Evolutionary conservation across 2,329 filamentous ascomycete species (phyloP).

Genomic region (Hypocreales sp.): DNA sequence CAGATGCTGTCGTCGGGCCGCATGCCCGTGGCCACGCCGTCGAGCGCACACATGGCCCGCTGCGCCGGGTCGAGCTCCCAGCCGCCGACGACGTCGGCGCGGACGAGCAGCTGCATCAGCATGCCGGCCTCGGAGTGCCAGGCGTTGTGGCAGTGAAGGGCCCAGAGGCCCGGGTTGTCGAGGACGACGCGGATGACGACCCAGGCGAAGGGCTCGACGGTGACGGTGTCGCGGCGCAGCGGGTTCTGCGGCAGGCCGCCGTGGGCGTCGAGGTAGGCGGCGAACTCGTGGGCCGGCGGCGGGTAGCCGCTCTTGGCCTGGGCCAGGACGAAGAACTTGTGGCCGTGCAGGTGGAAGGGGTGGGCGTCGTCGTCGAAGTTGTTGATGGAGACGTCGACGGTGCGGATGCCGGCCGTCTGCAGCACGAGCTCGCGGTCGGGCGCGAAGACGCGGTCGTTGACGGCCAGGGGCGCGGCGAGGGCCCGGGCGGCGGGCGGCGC

Average conservation of each 20-base stretch:
- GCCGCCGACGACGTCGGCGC: slow-evolving; percentile 10
- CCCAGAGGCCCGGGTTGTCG: slow-evolving; percentile 43
- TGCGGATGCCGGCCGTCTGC: slow-evolving; percentile 33
- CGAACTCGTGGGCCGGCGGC: slow-evolving; percentile 10
- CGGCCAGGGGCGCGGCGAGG: slow-evolving; percentile 6
- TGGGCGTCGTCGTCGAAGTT: slow-evolving; percentile 35
- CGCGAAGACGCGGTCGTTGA: slow-evolving; percentile 15
- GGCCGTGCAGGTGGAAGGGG: slow-evolving; percentile 41
- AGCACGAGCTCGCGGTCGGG: slow-evolving; percentile 23
- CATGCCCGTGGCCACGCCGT: slow-evolving; percentile 15
- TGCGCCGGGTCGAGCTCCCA: slow-evolving; percentile 11
- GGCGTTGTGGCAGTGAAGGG: slow-evolving; percentile 41
- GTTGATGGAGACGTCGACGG: slow-evolving; percentile 43
- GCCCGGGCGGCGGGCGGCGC: slow-evolving; percentile 5
- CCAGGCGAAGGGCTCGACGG: slow-evolving; percentile 38
- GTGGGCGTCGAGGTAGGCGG: slow-evolving; percentile 8
- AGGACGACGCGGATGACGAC: slow-evolving; percentile 35
- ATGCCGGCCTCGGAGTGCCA: slow-evolving; percentile 45
- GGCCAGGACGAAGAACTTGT: slow-evolving; percentile 33
- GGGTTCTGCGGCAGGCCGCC: slow-evolving; percentile 14
- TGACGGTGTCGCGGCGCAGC: slow-evolving; percentile 26
- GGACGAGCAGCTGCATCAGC: slow-evolving; percentile 38
- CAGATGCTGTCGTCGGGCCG: slow-evolving; percentile 19
- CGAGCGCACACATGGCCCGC: slow-evolving; percentile 11
- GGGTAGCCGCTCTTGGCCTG: slow-evolving; percentile 19